A percentile compares a stretch with the other conserved stretches of the same genome.
Conservation (phyloP, 2,329 filamentous ascomycete species). For the Thielaviopsis punctulata region DNA sequence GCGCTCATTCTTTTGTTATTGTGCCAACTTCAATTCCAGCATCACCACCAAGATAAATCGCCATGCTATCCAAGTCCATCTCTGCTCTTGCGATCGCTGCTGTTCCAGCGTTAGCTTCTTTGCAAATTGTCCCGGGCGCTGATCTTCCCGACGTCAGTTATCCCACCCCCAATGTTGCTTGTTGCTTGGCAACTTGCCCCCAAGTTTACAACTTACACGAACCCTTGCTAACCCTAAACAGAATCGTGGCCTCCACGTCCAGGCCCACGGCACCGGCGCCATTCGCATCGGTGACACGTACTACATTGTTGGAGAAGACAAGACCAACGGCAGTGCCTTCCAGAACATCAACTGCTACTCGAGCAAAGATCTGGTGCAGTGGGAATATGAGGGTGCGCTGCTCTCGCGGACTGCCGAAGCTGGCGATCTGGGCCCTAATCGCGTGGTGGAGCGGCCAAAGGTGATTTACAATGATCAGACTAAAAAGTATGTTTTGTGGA, state of each 20-base stretch:
- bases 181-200: too few species aligned
- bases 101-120: conserved; percentile 13
- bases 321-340: conserved; percentile 42
- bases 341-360: conserved; percentile 52
- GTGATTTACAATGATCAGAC: conserved; percentile 51
- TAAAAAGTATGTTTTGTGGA: conserved; percentile 47
- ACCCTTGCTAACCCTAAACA: conserved; percentile 13
- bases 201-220: neutral
- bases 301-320: conserved; percentile 56
- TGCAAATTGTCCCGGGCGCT: conserved; percentile 26
- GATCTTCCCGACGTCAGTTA: conserved; percentile 28
- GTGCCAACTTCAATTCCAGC: neutral
- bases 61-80: conserved; percentile 1
- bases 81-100: neutral
- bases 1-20: neutral
- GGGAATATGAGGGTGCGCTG: conserved; percentile 43
- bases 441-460: conserved; percentile 51
- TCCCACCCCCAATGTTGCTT: neutral
- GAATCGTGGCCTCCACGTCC: conserved; percentile 37
- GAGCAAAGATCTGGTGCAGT: conserved; percentile 43
- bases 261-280: conserved; percentile 51
- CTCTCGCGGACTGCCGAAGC: conserved; percentile 31
- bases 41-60: neutral
- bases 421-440: conserved; percentile 41
- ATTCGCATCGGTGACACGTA: conserved; percentile 39